Evolutionary conservation across 768 basidiomycete genomes (phyloP), one percentile per base, ranked within the genome.

Genomic region (Albatrellus ellisii): DNA sequence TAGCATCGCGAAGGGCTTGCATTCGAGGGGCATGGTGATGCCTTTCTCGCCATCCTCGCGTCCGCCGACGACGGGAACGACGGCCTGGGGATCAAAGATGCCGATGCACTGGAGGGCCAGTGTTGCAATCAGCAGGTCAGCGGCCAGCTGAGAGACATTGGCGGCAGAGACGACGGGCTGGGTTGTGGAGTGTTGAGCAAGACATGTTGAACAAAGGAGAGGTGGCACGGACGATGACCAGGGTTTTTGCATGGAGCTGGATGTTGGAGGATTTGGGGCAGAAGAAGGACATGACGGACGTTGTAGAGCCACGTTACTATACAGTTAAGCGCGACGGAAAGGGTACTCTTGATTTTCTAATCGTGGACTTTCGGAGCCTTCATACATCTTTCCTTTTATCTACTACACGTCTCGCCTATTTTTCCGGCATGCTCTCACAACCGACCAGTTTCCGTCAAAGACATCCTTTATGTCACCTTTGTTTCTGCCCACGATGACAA

Each of bases 71-170:
- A 81, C 72, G 4, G 87, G 82, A 6, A 84, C 68, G 25, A 82
- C 66, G 46, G 72, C 71, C 26, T 61, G 63, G 15, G 77, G 61
- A 51, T 87, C 75, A 36, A 88, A 66, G 8, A 73, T 59, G 26
- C 79, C 87, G 6, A 86, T 59, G 35, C 70, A 65, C 39, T 63
- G 57, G 17, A 90, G 66, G 24, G 65, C 65, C 36, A 85, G 63
- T 1, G 79, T 77, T 4, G 78, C 59, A 47, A 87, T 77, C 46
- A 90, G 61, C 14, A 90, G 61, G 59, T 90, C 86, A 8, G 64
- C 75, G 0, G 84, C 73, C 10, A 90, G 67, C 53, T 90, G 86
- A n/a, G 76, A 67, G 32, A 89, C 70, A 61, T 89, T 89, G 36
- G 81, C 86, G 9, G 75, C 73, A 4, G 86, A 87, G 9, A 89